phyloP scores from a whole-genome alignment of 225 moss, liverwort and hornwort genomes.

The Ulota crispa region DNA sequence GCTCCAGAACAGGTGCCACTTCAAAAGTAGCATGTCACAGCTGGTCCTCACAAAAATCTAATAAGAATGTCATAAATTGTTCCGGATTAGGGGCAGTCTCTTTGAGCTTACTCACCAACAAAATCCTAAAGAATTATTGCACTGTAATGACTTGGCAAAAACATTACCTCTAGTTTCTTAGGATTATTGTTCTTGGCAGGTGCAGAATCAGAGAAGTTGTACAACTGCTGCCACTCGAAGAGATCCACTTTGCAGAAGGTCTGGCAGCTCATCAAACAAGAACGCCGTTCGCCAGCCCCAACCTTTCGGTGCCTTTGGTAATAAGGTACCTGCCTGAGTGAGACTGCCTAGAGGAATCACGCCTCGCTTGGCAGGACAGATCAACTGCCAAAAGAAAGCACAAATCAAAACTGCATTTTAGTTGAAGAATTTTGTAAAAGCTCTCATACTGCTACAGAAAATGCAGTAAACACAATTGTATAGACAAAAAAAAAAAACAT shows the following conservation, averaged over 20 bases:
- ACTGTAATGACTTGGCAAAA: not conserved
- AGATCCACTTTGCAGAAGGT: slow-evolving; percentile 50
- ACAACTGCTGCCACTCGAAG: slow-evolving; percentile 58
- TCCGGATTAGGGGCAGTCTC: not conserved
- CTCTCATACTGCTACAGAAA: not conserved
- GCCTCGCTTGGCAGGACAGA: slow-evolving; percentile 55
- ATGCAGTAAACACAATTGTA: not conserved
- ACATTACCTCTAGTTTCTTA: not conserved
- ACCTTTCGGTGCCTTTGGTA: slow-evolving; percentile 58
- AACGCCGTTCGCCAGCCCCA: slow-evolving; percentile 63
- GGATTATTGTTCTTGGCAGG: not conserved
- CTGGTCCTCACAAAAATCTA: slow-evolving; percentile 6
- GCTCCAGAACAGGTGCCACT: not conserved
- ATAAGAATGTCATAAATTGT: slow-evolving; percentile 3
- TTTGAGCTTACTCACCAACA: not conserved
- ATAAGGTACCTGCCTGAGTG: slow-evolving; percentile 49
- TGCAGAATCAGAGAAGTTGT: slow-evolving; percentile 36
- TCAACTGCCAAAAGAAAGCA: slow-evolving; percentile 31
- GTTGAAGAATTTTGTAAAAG: not conserved
- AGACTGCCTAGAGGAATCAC: slow-evolving; percentile 51
- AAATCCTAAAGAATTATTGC: not conserved
- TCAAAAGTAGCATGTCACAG: not conserved
- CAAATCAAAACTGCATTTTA: not conserved
- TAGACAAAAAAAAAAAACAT: not conserved
- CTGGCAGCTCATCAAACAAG: slow-evolving; percentile 51